phyloP scores from a whole-genome alignment of 2,329 filamentous ascomycete genomes.

The Aspergillus sp. region DNA sequence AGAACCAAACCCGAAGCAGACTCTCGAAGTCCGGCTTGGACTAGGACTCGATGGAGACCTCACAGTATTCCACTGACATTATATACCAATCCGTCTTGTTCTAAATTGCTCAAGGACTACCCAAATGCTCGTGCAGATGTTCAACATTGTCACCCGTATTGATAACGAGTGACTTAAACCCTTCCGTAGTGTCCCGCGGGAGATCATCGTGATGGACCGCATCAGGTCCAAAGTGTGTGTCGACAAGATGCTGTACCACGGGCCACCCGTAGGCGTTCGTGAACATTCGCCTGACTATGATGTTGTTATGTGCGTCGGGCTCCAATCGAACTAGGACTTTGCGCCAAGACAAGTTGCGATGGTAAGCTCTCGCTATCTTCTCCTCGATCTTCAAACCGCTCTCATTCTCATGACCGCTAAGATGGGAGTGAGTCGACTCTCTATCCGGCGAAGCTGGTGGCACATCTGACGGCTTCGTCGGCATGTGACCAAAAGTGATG shows the following conservation, averaged over 20 bases:
- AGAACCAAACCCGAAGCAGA: too few relatives aligned
- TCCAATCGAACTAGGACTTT: slow-evolving; percentile 95
- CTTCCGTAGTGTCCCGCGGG: slow-evolving; percentile 64
- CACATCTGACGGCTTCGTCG: slow-evolving; percentile 17
- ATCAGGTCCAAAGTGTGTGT: slow-evolving; percentile 86
- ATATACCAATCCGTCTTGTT: too few relatives aligned
- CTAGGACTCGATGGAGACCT: too few relatives aligned
- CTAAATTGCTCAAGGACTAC: too few relatives aligned
- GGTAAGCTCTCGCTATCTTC: slow-evolving; percentile 95
- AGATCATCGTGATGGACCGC: slow-evolving; percentile 65
- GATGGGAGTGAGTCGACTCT: slow-evolving; percentile 9
- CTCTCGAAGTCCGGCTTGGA: too few relatives aligned
- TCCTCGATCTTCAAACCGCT: slow-evolving; percentile 83
- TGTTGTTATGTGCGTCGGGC: slow-evolving; percentile 97
- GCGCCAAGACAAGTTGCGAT: slow-evolving; percentile 86
- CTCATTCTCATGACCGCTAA: slow-evolving; percentile 15
- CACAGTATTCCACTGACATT: too few relatives aligned
- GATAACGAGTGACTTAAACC: slow-evolving; percentile 60
- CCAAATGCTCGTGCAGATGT: neutral
- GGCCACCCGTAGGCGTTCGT: slow-evolving; percentile 98
- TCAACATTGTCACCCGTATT: neutral
- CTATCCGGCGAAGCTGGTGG: slow-evolving; percentile 8
- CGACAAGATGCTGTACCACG: slow-evolving; percentile 89
- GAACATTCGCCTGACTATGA: slow-evolving; percentile 94
- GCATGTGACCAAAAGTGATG: slow-evolving; percentile 30